Evolutionary conservation across 805 yeast species (phyloP).

Genomic region (Wickerhamiella shivajii): DNA sequence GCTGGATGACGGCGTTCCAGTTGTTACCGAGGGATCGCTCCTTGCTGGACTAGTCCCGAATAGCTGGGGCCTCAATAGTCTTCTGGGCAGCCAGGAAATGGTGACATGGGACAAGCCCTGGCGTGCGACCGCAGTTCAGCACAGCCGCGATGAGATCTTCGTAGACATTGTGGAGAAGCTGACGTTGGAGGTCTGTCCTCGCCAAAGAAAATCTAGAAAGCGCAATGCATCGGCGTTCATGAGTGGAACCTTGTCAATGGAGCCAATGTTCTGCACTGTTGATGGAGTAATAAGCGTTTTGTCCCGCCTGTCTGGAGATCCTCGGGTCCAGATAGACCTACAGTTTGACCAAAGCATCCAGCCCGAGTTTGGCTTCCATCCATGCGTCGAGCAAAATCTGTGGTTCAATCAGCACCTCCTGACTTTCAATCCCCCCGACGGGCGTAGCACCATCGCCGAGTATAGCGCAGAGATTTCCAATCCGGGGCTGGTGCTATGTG

Average conservation of each 20-base stretch:
- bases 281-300: constrained; percentile 50
- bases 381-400: constrained; percentile 40
- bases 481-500: constrained; percentile 43
- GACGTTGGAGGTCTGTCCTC: constrained; percentile 32
- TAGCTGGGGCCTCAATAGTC: constrained; percentile 38
- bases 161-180: constrained; percentile 65
- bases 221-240: constrained; percentile 17
- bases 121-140: constrained; percentile 31
- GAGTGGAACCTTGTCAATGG: constrained; percentile 11
- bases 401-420: constrained; percentile 41
- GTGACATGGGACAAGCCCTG: constrained; percentile 12
- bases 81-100: constrained; percentile 28
- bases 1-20: constrained; percentile 66
- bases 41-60: constrained; percentile 57
- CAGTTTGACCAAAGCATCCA: constrained; percentile 21
- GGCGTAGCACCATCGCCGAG: constrained; percentile 43
- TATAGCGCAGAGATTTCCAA: constrained; percentile 40
- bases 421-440: constrained; percentile 82
- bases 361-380: constrained; percentile 46
- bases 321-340: constrained; percentile 48
- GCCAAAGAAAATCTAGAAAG: neutral
- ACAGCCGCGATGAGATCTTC: constrained; percentile 71
- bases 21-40: constrained; percentile 54
- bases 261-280: constrained; percentile 27
- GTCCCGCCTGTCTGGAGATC: constrained; percentile 64